Conservation (phyloP, 345 rosid genomes). For the Syzygium aromaticum region DNA sequence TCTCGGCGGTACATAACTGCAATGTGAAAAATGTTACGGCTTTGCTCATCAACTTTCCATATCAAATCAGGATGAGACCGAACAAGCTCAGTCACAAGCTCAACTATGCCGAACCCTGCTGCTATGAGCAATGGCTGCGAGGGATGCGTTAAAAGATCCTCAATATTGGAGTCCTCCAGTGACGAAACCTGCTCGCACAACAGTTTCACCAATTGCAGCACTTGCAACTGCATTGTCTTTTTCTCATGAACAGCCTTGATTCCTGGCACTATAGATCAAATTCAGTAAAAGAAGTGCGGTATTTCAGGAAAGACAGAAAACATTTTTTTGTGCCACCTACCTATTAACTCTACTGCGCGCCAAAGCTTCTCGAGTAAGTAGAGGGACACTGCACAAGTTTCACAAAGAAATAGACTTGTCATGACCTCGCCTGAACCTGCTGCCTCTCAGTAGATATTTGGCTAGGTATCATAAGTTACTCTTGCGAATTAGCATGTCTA, state of each 20-base stretch:
- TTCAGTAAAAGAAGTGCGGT: neutral
- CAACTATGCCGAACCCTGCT: conserved; percentile 23
- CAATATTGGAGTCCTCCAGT: conserved; percentile 18
- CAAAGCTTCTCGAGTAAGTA: neutral
- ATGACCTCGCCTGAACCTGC: neutral
- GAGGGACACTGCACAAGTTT: neutral
- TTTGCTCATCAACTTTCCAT: conserved; percentile 22
- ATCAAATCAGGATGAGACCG: conserved; percentile 17
- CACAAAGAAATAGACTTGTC: neutral
- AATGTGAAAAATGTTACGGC: conserved; percentile 15
- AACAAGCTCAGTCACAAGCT: conserved; percentile 18
- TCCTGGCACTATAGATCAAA: conserved; percentile 21
- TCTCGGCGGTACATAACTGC: conserved; percentile 5
- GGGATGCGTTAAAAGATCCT: conserved; percentile 15
- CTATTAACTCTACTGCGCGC: neutral
- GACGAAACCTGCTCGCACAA: conserved; percentile 17
- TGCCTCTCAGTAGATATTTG: neutral
- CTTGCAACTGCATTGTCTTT: conserved; percentile 16
- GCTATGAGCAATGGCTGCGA: conserved; percentile 22
- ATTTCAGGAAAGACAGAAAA: neutral
- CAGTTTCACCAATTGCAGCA: conserved; percentile 19
- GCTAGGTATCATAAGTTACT: neutral
- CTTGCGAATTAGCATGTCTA: neutral
- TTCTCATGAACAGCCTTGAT: conserved; percentile 1
- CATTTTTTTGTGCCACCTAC: neutral